A percentile compares a stretch with the other conserved stretches of the same genome.
Conservation (phyloP, 164 flowering plant species). For the Stephania japonica region DNA sequence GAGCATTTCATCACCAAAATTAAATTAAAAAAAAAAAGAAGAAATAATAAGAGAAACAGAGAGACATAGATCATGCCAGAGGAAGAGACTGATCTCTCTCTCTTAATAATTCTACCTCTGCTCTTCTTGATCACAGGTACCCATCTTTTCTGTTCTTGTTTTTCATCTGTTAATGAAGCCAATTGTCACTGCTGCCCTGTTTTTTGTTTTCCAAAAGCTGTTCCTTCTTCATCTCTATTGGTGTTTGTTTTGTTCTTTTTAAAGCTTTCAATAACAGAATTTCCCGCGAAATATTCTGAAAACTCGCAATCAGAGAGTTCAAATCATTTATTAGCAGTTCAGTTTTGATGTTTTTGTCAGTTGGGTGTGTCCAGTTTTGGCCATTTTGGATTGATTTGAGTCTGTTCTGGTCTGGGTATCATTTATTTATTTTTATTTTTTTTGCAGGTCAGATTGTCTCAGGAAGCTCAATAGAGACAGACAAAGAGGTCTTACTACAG, state of each 20-base stretch:
- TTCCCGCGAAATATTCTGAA: not conserved
- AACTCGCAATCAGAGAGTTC: no score
- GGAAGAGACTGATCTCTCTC: constrained; percentile 13
- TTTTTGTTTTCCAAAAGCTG: not conserved
- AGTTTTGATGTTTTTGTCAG: no score
- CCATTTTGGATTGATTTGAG: no score
- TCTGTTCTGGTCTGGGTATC: not conserved
- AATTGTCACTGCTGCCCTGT: not conserved
- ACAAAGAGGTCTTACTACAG: constrained; percentile 7
- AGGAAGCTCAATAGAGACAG: constrained; percentile 5
- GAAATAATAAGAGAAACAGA: not conserved
- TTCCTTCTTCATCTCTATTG: not conserved
- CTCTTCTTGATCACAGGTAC: constrained; percentile 34
- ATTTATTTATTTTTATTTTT: not conserved
- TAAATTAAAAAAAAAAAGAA: not conserved
- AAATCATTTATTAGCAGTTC: no score
- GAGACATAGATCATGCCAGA: constrained; percentile 10
- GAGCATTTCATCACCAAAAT: not conserved
- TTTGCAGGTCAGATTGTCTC: constrained; percentile 7
- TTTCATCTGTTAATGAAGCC: not conserved
- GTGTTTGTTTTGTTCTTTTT: not conserved
- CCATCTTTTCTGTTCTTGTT: not conserved
- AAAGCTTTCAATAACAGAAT: not conserved
- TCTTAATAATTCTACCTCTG: constrained; percentile 4
- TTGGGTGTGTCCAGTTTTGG: no score